Evolutionary conservation across 108 stramenopile species (phyloP).

Genomic region (Aureococcus anophagefferens): DNA sequence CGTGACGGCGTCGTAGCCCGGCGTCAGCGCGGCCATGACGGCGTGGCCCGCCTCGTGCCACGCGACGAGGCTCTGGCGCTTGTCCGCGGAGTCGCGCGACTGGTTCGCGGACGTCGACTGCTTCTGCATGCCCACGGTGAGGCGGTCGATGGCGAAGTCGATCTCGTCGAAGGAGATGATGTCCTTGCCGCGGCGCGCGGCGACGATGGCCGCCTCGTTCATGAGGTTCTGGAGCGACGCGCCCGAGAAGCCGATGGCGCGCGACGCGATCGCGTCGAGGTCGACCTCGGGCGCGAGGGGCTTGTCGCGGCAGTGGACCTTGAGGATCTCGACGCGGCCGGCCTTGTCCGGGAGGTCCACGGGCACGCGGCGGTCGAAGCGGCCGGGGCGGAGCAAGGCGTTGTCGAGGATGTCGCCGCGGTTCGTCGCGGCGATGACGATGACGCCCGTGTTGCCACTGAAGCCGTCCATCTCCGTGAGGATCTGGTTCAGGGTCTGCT

Average conservation of each 20-base stretch:
- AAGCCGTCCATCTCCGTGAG: slow-evolving; percentile 55
- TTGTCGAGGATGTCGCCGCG: slow-evolving; percentile 50
- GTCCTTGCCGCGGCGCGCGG: slow-evolving; percentile 26
- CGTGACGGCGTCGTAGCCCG: slow-evolving; percentile 36
- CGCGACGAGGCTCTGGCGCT: slow-evolving; percentile 28
- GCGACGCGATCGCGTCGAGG: slow-evolving; percentile 32
- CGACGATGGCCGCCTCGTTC: slow-evolving; percentile 47
- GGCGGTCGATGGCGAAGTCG: slow-evolving; percentile 37
- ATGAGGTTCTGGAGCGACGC: slow-evolving; percentile 40
- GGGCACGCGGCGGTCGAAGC: slow-evolving; percentile 45
- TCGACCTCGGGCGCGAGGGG: slow-evolving; percentile 43
- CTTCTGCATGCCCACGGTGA: slow-evolving; percentile 42
- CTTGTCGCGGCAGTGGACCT: slow-evolving; percentile 41
- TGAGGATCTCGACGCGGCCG: slow-evolving; percentile 39
- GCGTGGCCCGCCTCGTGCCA: slow-evolving; percentile 55
- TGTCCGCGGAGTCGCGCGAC: not conserved
- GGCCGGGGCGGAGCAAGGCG: slow-evolving; percentile 51
- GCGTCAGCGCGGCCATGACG: slow-evolving; percentile 26
- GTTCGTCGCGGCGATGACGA: slow-evolving; percentile 50
- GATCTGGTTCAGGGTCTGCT: slow-evolving; percentile 51
- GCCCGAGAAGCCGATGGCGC: slow-evolving; percentile 30
- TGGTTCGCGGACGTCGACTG: slow-evolving; percentile 17
- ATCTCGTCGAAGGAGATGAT: slow-evolving; percentile 38
- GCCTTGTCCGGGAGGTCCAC: slow-evolving; percentile 41
- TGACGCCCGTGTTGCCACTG: slow-evolving; percentile 33